Evolutionary conservation across 148 eudicot genomes (phyloP).

Genomic region (Nepenthes mirabilis): DNA sequence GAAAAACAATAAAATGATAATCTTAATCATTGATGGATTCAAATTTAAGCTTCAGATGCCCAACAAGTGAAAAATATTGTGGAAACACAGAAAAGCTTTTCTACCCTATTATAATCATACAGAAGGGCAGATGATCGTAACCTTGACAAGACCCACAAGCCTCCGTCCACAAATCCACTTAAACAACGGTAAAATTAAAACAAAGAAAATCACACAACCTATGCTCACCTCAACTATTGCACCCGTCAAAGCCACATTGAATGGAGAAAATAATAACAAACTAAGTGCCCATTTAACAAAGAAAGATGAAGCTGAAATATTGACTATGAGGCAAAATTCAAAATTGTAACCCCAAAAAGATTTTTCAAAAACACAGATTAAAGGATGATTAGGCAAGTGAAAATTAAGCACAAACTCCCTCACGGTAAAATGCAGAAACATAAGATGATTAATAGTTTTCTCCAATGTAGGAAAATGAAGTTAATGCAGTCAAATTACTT

Average conservation of each 20-base stretch:
- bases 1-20: no score
- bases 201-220: conserved; percentile 8
- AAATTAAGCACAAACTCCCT: no score
- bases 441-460: not conserved
- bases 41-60: no score
- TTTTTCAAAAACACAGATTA: no score
- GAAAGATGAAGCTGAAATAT: not conserved
- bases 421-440: not conserved
- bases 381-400: no score
- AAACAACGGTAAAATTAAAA: not conserved
- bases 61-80: no score
- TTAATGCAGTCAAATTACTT: not conserved
- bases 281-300: not conserved
- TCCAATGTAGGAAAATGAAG: not conserved
- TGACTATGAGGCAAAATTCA: not conserved
- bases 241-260: conserved; percentile 11
- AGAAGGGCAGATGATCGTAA: no score
- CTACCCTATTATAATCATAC: no score
- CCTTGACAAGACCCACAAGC: not conserved
- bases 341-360: no score
- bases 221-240: conserved; percentile 11
- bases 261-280: conserved; percentile 7
- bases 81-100: no score
- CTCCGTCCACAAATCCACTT: conserved; percentile 4
- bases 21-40: no score